A percentile compares a stretch with the other conserved stretches of the same genome.
phyloP scores from a whole-genome alignment of 1,284 basidiomycete genomes.

The Ganoderma meredithae region DNA sequence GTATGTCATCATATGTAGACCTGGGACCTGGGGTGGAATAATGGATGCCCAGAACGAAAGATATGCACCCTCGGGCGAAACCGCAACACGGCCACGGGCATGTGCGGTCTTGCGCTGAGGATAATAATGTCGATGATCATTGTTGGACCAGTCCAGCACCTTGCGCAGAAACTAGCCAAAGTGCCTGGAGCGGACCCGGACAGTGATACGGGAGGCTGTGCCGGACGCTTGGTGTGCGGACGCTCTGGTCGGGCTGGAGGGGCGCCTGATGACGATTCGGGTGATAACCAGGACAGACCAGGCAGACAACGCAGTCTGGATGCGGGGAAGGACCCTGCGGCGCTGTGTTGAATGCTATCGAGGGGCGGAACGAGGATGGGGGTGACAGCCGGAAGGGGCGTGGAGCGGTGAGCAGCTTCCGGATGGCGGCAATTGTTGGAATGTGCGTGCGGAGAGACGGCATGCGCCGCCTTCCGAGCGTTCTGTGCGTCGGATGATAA shows the following conservation, averaged over 20 bases:
- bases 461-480: constrained; percentile 6
- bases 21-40: neutral
- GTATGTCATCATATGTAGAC: neutral
- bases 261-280: neutral
- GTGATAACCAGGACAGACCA: neutral
- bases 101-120: neutral
- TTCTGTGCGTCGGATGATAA: constrained; percentile 18
- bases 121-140: neutral
- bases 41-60: neutral
- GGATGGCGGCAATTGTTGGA: neutral
- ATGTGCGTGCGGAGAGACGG: constrained; percentile 2
- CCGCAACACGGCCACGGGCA: neutral
- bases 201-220: constrained; percentile 6
- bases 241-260: neutral
- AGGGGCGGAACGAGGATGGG: constrained; percentile 23
- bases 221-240: neutral
- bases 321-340: neutral
- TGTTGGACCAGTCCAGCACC: constrained; percentile 5
- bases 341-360: neutral
- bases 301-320: neutral
- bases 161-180: neutral
- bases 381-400: constrained; percentile 22
- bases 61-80: neutral
- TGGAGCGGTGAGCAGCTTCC: constrained; percentile 17
- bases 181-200: constrained; percentile 10